Conservation (phyloP, 1,284 basidiomycete genomes). For the Peniophora sp. region DNA sequence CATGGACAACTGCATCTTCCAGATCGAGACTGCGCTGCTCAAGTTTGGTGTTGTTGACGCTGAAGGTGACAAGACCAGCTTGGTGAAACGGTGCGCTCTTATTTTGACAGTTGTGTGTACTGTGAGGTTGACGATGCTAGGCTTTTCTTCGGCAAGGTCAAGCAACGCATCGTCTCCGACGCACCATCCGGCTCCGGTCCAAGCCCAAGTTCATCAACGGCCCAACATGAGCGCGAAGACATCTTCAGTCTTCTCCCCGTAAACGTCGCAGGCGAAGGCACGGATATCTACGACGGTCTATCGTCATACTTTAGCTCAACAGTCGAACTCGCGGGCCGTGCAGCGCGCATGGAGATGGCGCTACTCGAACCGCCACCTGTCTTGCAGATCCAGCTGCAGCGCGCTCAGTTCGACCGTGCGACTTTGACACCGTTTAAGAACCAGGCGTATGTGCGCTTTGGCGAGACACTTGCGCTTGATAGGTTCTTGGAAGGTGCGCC, state of each 20-base stretch:
- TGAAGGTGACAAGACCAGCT: conserved; percentile 53
- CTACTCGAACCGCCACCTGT: conserved; percentile 85
- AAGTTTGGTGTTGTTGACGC: conserved; percentile 60
- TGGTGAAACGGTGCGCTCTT: conserved; percentile 67
- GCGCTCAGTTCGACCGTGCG: conserved; percentile 94
- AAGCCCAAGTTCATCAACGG: conserved; percentile 23
- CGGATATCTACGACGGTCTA: conserved; percentile 91
- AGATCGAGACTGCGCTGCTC: conserved; percentile 88
- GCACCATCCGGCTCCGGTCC: background rate
- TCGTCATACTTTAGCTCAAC: conserved; percentile 83
- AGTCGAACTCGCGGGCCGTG: conserved; percentile 84
- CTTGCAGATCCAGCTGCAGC: conserved; percentile 93
- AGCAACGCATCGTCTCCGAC: conserved; percentile 52
- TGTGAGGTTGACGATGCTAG: conserved; percentile 27
- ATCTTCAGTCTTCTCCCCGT: conserved; percentile 92
- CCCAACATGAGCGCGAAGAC: conserved; percentile 81
- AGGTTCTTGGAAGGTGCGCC: conserved; percentile 82
- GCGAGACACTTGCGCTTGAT: conserved; percentile 84
- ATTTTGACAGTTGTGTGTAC: background rate
- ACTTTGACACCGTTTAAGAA: conserved; percentile 89
- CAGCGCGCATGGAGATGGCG: conserved; percentile 83
- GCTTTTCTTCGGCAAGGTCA: conserved; percentile 83
- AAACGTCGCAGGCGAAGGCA: conserved; percentile 82
- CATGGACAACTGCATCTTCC: conserved; percentile 98
- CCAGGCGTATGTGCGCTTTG: conserved; percentile 91